These are phyloP conservation scores for Blastobotrys raffinosifermentans DNA, from an alignment of 1,139 yeast species.

Conservation along the genomic window DNA sequence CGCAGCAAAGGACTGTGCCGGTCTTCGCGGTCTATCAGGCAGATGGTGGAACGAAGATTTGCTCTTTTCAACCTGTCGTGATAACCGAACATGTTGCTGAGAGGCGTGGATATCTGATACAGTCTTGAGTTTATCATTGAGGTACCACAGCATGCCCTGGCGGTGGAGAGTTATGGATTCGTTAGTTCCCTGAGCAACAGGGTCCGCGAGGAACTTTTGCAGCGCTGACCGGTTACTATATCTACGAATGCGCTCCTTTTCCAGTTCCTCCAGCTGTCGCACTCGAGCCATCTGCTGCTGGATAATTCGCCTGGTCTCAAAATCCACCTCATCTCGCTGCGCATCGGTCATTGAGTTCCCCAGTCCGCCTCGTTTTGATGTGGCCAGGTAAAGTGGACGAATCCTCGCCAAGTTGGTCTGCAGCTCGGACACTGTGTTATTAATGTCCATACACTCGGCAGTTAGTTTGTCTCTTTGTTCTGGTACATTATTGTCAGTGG, in stretches of 20 bases:
- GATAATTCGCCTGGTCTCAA: slow-evolving; percentile 33
- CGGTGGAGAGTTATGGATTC: slow-evolving; percentile 30
- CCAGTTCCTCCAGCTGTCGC: slow-evolving; percentile 33
- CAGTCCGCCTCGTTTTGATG: slow-evolving; percentile 14
- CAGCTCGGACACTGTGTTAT: slow-evolving; percentile 20
- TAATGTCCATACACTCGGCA: slow-evolving; percentile 23
- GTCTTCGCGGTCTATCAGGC: slow-evolving; percentile 11
- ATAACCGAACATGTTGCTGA: slow-evolving; percentile 34
- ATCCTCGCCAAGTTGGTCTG: slow-evolving; percentile 21
- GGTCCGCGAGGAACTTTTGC: slow-evolving; percentile 22
- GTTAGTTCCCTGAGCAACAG: slow-evolving; percentile 23
- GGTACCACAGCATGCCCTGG: slow-evolving; percentile 32
- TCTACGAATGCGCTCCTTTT: slow-evolving; percentile 21
- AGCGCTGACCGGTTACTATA: slow-evolving; percentile 15
- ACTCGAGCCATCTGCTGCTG: slow-evolving; percentile 33
- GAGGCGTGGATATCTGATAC: slow-evolving; percentile 33
- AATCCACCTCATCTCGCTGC: slow-evolving; percentile 39
- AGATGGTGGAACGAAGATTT: slow-evolving; percentile 24
- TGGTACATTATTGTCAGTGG: slow-evolving; percentile 2
- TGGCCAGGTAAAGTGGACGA: slow-evolving; percentile 31
- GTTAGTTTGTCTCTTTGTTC: slow-evolving; percentile 21
- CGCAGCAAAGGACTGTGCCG: background rate
- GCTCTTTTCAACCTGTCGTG: slow-evolving; percentile 31
- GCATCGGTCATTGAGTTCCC: slow-evolving; percentile 29
- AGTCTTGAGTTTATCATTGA: slow-evolving; percentile 28